Evolutionary conservation across 169 alveolate species (phyloP).

Genomic region (Eimeria falciformis): DNA sequence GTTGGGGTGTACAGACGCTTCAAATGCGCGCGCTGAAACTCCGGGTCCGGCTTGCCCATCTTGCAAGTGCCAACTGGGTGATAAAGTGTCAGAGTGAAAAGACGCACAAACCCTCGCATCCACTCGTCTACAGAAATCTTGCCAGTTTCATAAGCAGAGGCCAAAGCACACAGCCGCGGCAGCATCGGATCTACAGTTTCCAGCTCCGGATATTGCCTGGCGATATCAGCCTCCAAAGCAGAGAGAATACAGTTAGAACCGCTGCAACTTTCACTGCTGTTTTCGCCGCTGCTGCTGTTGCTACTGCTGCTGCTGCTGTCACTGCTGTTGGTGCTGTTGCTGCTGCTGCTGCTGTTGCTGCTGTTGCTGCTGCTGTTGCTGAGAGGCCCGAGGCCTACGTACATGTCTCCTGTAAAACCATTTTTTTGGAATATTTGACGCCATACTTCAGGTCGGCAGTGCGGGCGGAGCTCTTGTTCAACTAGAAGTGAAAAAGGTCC

Average conservation of each 20-base stretch:
- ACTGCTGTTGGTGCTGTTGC: no score
- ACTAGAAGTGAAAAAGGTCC: not conserved
- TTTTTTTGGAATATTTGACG: not conserved
- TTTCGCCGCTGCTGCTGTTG: no score
- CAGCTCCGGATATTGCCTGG: not conserved
- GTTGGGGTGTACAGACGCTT: not conserved
- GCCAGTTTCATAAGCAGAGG: not conserved
- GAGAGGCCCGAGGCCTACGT: conserved; percentile 3
- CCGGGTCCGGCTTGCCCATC: conserved; percentile 25
- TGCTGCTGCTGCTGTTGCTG: no score
- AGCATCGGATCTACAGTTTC: not conserved
- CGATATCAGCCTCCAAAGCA: not conserved
- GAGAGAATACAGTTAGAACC: not conserved
- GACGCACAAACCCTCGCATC: not conserved
- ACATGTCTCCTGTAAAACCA: not conserved
- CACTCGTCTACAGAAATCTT: not conserved
- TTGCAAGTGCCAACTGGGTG: conserved; percentile 73
- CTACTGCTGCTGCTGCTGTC: no score
- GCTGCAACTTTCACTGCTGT: no score
- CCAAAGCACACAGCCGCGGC: not conserved
- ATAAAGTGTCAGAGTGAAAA: conserved; percentile 57
- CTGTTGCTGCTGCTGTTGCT: no score
- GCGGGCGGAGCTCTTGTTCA: not conserved
- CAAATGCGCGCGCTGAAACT: no score
- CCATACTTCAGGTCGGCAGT: not conserved